These are phyloP conservation scores for Chaetomidium leptoderma DNA, from an alignment of 495 filamentous ascomycete genomes.

Conservation along the genomic window DNA sequence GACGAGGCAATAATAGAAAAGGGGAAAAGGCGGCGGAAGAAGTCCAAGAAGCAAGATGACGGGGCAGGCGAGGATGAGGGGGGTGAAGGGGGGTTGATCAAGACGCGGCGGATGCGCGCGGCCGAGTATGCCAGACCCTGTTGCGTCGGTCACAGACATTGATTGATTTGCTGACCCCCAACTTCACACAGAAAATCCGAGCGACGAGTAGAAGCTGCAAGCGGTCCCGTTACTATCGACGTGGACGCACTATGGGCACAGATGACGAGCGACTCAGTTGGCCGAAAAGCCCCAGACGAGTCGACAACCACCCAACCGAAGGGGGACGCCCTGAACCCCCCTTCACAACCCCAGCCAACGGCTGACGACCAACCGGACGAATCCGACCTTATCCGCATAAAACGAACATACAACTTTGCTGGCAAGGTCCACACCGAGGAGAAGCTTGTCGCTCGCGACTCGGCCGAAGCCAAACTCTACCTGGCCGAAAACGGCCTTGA, in stretches of 20 bases:
- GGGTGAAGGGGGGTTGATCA: slow-evolving; percentile 75
- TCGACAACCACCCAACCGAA: slow-evolving; percentile 9
- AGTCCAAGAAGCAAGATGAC: slow-evolving; percentile 46
- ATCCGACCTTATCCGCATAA: slow-evolving; percentile 67
- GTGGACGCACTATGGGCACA: slow-evolving; percentile 84
- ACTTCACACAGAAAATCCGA: slow-evolving; percentile 55
- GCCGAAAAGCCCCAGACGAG: neutral
- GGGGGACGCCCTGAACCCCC: slow-evolving; percentile 18
- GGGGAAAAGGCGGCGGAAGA: slow-evolving; percentile 54
- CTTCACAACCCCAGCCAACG: slow-evolving; percentile 23
- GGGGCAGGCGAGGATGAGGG: slow-evolving; percentile 51
- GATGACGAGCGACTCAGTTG: slow-evolving; percentile 54
- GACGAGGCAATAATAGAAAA: slow-evolving; percentile 70
- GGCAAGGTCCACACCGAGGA: slow-evolving; percentile 80
- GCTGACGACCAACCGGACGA: slow-evolving; percentile 3
- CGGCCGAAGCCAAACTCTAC: slow-evolving; percentile 76
- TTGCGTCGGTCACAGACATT: neutral
- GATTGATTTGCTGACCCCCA: slow-evolving; percentile 24
- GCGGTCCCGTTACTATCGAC: slow-evolving; percentile 73
- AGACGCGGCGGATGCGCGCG: slow-evolving; percentile 68
- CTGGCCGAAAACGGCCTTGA: slow-evolving; percentile 47
- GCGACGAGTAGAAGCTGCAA: slow-evolving; percentile 56
- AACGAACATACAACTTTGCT: slow-evolving; percentile 85
- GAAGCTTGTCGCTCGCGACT: slow-evolving; percentile 71
- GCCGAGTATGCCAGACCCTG: slow-evolving; percentile 42